Conservation (phyloP, 768 basidiomycete genomes). For the Auricularia auricula-judae region DNA sequence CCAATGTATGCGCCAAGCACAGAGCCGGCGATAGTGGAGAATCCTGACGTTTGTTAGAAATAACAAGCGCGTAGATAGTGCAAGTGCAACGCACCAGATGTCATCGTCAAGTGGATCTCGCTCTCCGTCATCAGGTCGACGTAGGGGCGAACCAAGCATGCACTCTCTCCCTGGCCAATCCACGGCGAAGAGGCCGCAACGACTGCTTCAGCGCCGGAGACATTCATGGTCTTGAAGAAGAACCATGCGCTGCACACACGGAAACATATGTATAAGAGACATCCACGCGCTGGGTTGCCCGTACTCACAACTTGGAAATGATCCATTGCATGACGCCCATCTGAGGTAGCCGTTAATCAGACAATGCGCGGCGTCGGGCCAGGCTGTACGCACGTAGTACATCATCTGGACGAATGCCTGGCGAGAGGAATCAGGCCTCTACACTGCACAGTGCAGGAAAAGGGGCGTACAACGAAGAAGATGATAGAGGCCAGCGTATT, state of each 20-base stretch:
- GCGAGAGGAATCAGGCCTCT: neutral
- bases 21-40: conserved; percentile 88
- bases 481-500: conserved; percentile 72
- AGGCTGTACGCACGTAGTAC: conserved; percentile 45
- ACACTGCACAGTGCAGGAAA: neutral
- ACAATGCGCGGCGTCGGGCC: neutral
- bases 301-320: conserved; percentile 66
- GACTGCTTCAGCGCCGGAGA: conserved; percentile 92
- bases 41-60: conserved; percentile 28
- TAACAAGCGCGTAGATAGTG: neutral
- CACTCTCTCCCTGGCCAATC: conserved; percentile 85
- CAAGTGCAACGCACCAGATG: conserved; percentile 41
- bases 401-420: conserved; percentile 81
- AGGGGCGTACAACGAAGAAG: conserved; percentile 55
- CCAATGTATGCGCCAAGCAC: conserved; percentile 77
- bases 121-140: conserved; percentile 75
- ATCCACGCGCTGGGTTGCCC: neutral
- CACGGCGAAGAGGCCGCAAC: conserved; percentile 91
- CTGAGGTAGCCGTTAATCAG: conserved; percentile 12
- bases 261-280: conserved; percentile 1
- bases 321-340: conserved; percentile 92
- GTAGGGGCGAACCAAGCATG: conserved; percentile 76
- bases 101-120: conserved; percentile 83
- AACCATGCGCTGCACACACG: conserved; percentile 59
- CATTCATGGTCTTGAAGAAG: conserved; percentile 84